Conservation (phyloP, 1,284 basidiomycete genomes). For the Sphaerobolus stellatus region DNA sequence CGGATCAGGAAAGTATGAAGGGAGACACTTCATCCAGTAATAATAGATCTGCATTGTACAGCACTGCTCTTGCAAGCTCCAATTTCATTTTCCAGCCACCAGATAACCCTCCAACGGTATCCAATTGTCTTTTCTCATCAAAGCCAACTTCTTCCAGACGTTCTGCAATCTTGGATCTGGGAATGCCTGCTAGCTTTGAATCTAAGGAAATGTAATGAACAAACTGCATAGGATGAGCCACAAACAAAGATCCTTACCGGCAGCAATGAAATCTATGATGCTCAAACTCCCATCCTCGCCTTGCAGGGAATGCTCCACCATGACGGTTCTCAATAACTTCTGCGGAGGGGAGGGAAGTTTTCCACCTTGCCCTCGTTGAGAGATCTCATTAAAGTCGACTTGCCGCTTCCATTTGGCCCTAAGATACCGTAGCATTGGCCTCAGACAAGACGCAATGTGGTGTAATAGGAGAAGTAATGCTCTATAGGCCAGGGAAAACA, state of each 20-base stretch:
- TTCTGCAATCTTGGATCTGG: slow-evolving; percentile 69
- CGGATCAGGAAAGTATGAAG: slow-evolving; percentile 10
- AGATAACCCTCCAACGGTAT: slow-evolving; percentile 87
- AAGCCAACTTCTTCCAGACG: slow-evolving; percentile 90
- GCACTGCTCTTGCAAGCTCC: slow-evolving; percentile 90
- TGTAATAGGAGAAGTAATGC: slow-evolving; percentile 94
- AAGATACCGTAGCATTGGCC: slow-evolving; percentile 95
- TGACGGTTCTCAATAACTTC: slow-evolving; percentile 82
- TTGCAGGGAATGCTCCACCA: slow-evolving; percentile 96
- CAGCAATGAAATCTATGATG: slow-evolving; percentile 86
- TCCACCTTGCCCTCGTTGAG: slow-evolving; percentile 94
- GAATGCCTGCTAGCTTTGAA: slow-evolving; percentile 49
- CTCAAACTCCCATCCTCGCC: slow-evolving; percentile 83
- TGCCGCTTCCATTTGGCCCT: slow-evolving; percentile 94
- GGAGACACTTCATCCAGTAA: slow-evolving; percentile 76
- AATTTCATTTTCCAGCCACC: slow-evolving; percentile 99
- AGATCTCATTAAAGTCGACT: slow-evolving; percentile 96
- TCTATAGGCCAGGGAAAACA: slow-evolving; percentile 97
- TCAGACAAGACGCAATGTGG: slow-evolving; percentile 85
- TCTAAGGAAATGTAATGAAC: slow-evolving; percentile 22
- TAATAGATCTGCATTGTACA: slow-evolving; percentile 93
- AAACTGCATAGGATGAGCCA: too few species aligned
- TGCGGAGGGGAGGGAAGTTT: slow-evolving; percentile 94
- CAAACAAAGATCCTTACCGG: too few species aligned
- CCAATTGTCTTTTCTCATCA: slow-evolving; percentile 81